Base-by-base conservation (phyloP, 2,329 filamentous ascomycete species). In the Myriangium duriaei region DNA sequence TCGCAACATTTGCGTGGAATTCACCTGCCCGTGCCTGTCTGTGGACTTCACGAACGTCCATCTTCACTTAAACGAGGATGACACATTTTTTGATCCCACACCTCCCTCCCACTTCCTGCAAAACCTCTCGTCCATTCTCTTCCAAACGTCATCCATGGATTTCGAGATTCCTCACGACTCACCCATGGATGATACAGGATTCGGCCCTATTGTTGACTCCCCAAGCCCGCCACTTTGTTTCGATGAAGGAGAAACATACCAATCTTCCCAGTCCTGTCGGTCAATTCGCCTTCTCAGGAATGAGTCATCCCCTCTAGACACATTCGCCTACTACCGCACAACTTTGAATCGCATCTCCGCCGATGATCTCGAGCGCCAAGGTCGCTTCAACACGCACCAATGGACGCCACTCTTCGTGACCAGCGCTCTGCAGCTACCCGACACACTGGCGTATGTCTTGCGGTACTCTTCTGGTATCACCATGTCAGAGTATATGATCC, bases 381-480 rank as follows among this genome's bases (percentile, higher is more conserved):
- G 62, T 43, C 62, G 69, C 16, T 69, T 72, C 47, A 69, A 69
- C 4, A 55, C 68, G 9, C 62, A 56, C 44, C 64, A 71, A 41
- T 68, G 69, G 51, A 68, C 69, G 37, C 67, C 69, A 14, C 72
- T 72, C 51, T 65, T 74, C 40, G 55, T 68, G 5, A 54, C 62
- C 18, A 54, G 63, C 12, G 65, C 72, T 30, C 51, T 75, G 65
- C 57, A 62, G 60, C 42, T 65, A 59, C 50, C 70, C 67, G 54
- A 62, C 47, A 50, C 60, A 43, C 46, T 57, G 37, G 43, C 59
- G 39, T 28, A 53, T 44, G 11, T 60, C 0, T 61, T 47, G 0
- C 72, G 62, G 5, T 53, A 44, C 0, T 48, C 53, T 2, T 44
- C 60, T 37, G 52, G 62, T 42, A 53, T 61, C 3, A 48, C 45